Evolutionary conservation across 768 basidiomycete species (phyloP).

Genomic region (Phylloporus sp.): DNA sequence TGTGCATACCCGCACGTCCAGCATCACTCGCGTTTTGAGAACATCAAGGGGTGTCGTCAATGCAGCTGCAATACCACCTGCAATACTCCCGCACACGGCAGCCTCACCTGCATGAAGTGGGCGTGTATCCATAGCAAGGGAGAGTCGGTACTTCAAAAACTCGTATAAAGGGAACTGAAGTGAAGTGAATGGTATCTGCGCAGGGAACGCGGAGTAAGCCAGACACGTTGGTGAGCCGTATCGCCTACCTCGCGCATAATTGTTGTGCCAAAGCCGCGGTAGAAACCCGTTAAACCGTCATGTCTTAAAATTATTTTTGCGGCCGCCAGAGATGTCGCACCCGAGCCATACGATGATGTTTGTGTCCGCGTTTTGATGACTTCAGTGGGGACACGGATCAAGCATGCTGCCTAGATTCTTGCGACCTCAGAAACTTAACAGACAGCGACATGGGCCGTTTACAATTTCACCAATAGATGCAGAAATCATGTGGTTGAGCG

Average conservation of each 20-base stretch:
- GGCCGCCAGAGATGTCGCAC: conserved; percentile 59
- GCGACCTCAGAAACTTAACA: conserved; percentile 8
- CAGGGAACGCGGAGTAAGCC: conserved; percentile 4
- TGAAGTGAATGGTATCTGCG: conserved; percentile 92
- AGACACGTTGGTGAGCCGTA: neutral
- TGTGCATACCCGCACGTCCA: conserved; percentile 73
- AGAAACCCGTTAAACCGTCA: conserved; percentile 77
- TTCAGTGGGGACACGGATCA: conserved; percentile 93
- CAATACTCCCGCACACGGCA: conserved; percentile 84
- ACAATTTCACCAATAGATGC: conserved; percentile 61
- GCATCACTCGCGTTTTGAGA: conserved; percentile 95
- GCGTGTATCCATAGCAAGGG: conserved; percentile 49
- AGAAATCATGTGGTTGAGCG: conserved; percentile 60
- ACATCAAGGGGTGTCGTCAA: conserved; percentile 95
- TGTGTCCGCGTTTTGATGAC: conserved; percentile 93
- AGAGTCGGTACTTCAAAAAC: conserved; percentile 67
- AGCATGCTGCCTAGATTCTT: conserved; percentile 67
- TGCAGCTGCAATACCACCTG: conserved; percentile 87
- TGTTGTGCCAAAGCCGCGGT: conserved; percentile 82
- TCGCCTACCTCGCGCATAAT: conserved; percentile 59
- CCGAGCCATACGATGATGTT: conserved; percentile 68
- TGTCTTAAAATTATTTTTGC: conserved; percentile 52
- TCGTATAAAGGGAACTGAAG: conserved; percentile 97
- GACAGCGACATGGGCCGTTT: conserved; percentile 10
- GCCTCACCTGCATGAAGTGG: conserved; percentile 69